These are phyloP conservation scores for Cystofilobasidium bisporidii DNA, from an alignment of 768 basidiomycete species.

Conservation along the genomic window DNA sequence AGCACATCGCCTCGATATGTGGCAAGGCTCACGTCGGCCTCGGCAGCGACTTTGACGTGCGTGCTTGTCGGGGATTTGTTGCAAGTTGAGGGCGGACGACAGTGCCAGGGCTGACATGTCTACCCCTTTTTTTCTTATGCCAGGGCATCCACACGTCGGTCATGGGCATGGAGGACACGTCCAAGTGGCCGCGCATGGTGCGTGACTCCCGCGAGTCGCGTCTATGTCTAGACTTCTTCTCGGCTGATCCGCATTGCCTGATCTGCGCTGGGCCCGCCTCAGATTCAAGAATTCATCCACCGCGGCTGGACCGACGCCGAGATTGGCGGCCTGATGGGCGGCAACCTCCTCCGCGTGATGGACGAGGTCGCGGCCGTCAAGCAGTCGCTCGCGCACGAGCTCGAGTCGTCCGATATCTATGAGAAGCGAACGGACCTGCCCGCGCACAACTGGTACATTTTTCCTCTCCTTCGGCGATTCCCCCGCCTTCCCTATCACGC, in stretches of 20 bases:
- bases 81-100: too few relatives aligned
- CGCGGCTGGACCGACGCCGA: slow-evolving; percentile 32
- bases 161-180: slow-evolving; percentile 30
- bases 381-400: background rate
- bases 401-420: slow-evolving; percentile 26
- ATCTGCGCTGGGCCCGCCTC: too few relatives aligned
- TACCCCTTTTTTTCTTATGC: too few relatives aligned
- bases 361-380: slow-evolving; percentile 29
- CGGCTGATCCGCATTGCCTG: too few relatives aligned
- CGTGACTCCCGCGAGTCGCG: too few relatives aligned
- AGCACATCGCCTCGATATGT: slow-evolving; percentile 28
- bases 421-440: slow-evolving; percentile 31
- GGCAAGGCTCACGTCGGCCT: slow-evolving; percentile 31
- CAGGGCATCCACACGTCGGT: slow-evolving; percentile 27
- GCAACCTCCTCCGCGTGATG: slow-evolving; percentile 31
- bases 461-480: too few relatives aligned
- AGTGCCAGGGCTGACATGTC: too few relatives aligned
- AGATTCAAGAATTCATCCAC: slow-evolving; percentile 29
- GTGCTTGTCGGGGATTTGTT: background rate
- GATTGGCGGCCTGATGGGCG: slow-evolving; percentile 31
- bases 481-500: too few relatives aligned
- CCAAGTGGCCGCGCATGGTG: slow-evolving; percentile 31
- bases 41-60: slow-evolving; percentile 29
- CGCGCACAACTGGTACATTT: slow-evolving; percentile 14
- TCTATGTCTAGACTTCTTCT: too few relatives aligned